Evolutionary conservation across 2,329 filamentous ascomycete species (phyloP), one percentile per base, ranked within the genome.

Genomic region (Colletotrichum tropicale): DNA sequence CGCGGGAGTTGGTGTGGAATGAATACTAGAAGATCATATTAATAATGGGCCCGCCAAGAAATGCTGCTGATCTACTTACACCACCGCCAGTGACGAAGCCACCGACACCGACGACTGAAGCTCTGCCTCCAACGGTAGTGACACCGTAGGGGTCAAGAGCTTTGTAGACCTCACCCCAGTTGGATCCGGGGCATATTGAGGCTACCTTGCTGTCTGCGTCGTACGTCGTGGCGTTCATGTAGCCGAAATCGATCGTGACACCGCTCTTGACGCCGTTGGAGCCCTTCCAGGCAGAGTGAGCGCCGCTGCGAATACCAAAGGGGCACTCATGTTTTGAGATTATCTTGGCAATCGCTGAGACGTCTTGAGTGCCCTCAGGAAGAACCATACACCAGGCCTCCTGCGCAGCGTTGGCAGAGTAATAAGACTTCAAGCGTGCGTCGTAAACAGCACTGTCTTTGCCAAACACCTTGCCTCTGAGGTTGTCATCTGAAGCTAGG

Each of bases 141-240:
- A 77, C 74, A 30, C 78, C 75, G 4, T 77, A 62, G n/a, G 74
- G 56, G 13, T 80, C 78, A 6, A 81, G 64, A 18, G 58, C 56
- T 6, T 48, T 62, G 70, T 81, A 81, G 16, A 82, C 80, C 12
- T 78, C 60, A 4, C 75, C 73, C 78, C 80, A 82, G 32, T 76
- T 67, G 21, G 71, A 67, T 1, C 79, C 80, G 26, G 80, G 76
- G 6, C 83, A 85, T 30, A 87, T 78, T 18, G 72, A 78, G 15
- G 81, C 83, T 4, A 80, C 55, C 16, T 81, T 80, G 3, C 60
- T 79, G 8, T 78, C 73, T 2, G 48, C n/a, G 28, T 84, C 68
- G 55, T 83, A 84, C 4, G 80, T 81, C 2, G 80, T 83, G 16
- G 78, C 16, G 68, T 84, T 84, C 79, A 83, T 81, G 56, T 78